These are phyloP conservation scores for Lanmaoa pseudosensibilis DNA, from an alignment of 768 basidiomycete genomes.

Conservation along the genomic window DNA sequence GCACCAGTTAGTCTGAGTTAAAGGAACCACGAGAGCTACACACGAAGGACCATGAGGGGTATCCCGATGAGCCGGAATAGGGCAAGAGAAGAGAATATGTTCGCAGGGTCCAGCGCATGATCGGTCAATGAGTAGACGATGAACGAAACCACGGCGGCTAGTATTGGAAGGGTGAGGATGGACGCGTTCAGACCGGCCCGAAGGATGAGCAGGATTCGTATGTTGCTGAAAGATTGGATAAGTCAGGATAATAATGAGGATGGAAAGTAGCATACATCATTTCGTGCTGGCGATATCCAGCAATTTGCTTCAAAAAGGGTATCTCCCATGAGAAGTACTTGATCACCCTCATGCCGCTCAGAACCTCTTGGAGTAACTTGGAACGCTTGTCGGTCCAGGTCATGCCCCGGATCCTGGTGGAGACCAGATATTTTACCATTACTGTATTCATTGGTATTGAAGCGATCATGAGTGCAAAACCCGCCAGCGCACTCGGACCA, in stretches of 20 bases:
- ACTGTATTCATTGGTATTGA: conserved; percentile 70
- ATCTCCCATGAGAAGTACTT: conserved; percentile 90
- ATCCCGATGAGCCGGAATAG: conserved; percentile 82
- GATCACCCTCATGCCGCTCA: conserved; percentile 89
- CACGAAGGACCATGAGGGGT: conserved; percentile 73
- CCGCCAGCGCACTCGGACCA: conserved; percentile 57
- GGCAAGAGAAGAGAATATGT: conserved; percentile 81
- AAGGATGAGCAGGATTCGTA: conserved; percentile 64
- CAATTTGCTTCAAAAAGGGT: conserved; percentile 75
- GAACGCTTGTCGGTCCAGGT: conserved; percentile 88
- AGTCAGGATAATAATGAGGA: conserved; percentile 5
- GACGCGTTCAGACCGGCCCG: conserved; percentile 69
- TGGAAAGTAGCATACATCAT: conserved; percentile 45
- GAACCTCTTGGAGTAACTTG: conserved; percentile 84
- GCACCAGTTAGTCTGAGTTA: conserved; percentile 6
- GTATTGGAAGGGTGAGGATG: conserved; percentile 67
- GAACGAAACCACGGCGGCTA: conserved; percentile 78
- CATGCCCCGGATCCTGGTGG: conserved; percentile 72
- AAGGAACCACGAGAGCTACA: conserved; percentile 10
- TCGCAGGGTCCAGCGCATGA: conserved; percentile 64
- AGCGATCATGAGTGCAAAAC: conserved; percentile 63
- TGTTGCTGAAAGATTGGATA: conserved; percentile 41
- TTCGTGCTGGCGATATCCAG: conserved; percentile 68
- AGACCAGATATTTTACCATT: conserved; percentile 65
- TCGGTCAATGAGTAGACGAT: conserved; percentile 76